phyloP scores from a whole-genome alignment of 2,329 filamentous ascomycete species.

The Xylaria sp. region DNA sequence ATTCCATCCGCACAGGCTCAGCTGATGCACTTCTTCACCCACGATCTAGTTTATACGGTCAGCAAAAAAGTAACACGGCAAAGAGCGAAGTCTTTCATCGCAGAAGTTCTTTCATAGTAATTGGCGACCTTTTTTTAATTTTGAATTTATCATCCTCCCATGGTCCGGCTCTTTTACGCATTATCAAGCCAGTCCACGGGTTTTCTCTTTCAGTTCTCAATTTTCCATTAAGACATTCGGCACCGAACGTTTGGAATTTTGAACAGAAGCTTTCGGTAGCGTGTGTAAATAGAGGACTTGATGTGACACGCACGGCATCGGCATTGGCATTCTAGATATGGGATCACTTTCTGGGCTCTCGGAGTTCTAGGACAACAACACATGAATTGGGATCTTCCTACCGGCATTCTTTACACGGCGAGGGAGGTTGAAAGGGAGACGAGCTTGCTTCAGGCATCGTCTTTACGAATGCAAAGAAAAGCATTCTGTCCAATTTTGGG shows the following conservation, averaged over 20 bases:
- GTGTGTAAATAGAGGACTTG: constrained; percentile 62
- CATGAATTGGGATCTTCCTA: constrained; percentile 53
- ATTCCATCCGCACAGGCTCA: constrained; percentile 76
- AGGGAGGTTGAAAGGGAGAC: constrained; percentile 38
- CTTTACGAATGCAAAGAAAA: constrained; percentile 39
- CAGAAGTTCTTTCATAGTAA: constrained; percentile 59
- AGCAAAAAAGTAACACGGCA: constrained; percentile 74
- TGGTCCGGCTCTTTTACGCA: constrained; percentile 31
- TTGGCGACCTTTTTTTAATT: constrained; percentile 21
- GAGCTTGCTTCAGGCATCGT: constrained; percentile 21
- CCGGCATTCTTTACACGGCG: constrained; percentile 59
- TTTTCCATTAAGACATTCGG: constrained; percentile 46
- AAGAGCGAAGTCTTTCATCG: constrained; percentile 57
- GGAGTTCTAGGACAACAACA: constrained; percentile 61
- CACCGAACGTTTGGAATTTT: constrained; percentile 48
- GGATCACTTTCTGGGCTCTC: constrained; percentile 54
- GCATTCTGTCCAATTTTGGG: constrained; percentile 47
- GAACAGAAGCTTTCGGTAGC: constrained; percentile 52
- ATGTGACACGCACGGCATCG: constrained; percentile 63
- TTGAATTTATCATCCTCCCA: constrained; percentile 38
- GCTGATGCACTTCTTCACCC: constrained; percentile 75
- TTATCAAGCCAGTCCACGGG: constrained; percentile 31
- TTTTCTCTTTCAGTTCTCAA: constrained; percentile 48
- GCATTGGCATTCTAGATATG: constrained; percentile 61
- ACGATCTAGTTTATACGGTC: constrained; percentile 76